Evolutionary conservation across 2,329 filamentous ascomycete species (phyloP), one percentile per base, ranked within the genome.

Genomic region (Fusarium drepaniforme): DNA sequence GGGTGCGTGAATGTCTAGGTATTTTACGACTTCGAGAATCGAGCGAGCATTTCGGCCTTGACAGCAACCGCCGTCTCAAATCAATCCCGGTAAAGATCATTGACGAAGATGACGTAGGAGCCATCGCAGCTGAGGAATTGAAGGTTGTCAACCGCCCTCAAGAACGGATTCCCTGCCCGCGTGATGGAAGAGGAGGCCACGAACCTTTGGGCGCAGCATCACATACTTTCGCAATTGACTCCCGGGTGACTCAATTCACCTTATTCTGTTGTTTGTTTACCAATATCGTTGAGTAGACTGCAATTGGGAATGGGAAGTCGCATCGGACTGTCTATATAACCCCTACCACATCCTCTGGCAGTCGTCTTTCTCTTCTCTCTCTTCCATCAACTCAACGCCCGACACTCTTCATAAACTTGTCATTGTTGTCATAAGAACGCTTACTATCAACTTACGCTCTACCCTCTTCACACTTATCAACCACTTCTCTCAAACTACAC

Each of bases 221-320:
- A 25, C 15, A 49, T 28, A 16, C 46, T 28, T 49, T 49, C 2
- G 2, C 8, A 49, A 49, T 49, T 6, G 3, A 16, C 25, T 28
- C 3, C 2, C 15, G 8, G 16, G 3, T 51, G 46, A 51, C 4
- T 51, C 9, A 51, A 28, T 51, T 8, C 7, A 28, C 15, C 23
- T 51, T 51, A 3, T 8, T 12, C 7, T 51, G 38, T 40, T 40
- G 23, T 28, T 51, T 51, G 23, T 28, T 51, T 51, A 51, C 23
- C 0, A 18, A 28, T 12, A 5, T 1, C 2, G 3, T 28, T 3
- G 23, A 51, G 16, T 3, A 51, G 9, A 3, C 23, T 28, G 5
- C 9, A 28, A 18, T 28, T 28, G 9, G 16, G 46, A 51, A 28
- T 11, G 9, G 15, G 23, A 18, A 28, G 23, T 28, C 46, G 9